Evolutionary conservation across 2,329 filamentous ascomycete genomes (phyloP), one percentile per base, ranked within the genome.

Genomic region (Penicillium carneum): DNA sequence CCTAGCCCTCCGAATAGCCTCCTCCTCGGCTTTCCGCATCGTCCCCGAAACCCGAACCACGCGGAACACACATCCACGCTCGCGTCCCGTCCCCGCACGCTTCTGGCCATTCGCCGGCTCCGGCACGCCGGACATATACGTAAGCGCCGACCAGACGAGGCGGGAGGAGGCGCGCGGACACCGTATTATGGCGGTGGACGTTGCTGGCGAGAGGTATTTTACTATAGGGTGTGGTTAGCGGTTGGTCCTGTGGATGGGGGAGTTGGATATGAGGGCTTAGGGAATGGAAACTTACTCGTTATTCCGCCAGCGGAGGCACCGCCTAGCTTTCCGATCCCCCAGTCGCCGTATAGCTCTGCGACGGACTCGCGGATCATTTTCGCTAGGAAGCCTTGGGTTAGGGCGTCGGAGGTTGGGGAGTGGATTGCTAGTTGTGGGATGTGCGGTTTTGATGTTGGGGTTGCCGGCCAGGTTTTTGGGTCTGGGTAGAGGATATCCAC

Each of bases 141-240:
- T 91, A 55, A 99, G 81, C 0, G 93, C 91, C 0, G 93, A 89
- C 95, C 95, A 99, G 4, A 97, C 88, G 64, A 97, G 85, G 48
- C 92, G 86, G 75, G 93, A 96, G 67, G 96, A 89, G 16, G 88
- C 87, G 59, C 95, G 88, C 3, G 91, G 87, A 66, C 93, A 92
- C 64, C 91, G 87, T 41, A 99, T 83, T 62, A 99, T 99, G 57
- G 94, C 92, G 1, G 94, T 99, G 6, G 92, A 96, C 0, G 95
- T 99, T n/a, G 93, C 90, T 3, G 88, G 84, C 0, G 93, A 97
- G 53, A 96, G 84, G 76, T 99, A 99, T 82, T 97, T 97, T 55
- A 99, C 92, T 94, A 66, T 59, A 59, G 8, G 10, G 12, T 36
- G 2, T 14, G 23, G 10, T 63, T 52, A 62, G 38, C 49, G 34